Evolutionary conservation across 192 early-diverging fungal species (phyloP).

Genomic region (Coemansia sp.): DNA sequence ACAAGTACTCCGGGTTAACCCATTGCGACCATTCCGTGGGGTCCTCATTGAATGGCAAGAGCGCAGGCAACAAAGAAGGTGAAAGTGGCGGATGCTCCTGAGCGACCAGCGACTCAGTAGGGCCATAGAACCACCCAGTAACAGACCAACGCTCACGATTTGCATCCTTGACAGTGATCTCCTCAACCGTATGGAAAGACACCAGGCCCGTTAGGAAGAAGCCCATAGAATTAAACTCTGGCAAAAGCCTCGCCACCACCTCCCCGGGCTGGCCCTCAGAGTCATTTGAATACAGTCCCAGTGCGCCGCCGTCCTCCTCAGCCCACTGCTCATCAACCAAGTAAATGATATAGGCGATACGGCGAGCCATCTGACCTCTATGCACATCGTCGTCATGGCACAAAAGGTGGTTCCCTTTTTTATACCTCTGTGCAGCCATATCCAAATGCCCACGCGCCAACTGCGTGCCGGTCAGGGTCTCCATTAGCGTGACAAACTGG

Average conservation of each 20-base stretch:
- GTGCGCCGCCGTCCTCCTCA: constrained; percentile 60
- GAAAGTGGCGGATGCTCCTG: constrained; percentile 3
- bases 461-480: constrained; percentile 59
- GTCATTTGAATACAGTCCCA: constrained; percentile 63
- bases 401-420: constrained; percentile 59
- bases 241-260: constrained; percentile 47
- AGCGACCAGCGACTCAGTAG: constrained; percentile 8
- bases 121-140: constrained; percentile 68
- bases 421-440: constrained; percentile 68
- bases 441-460: constrained; percentile 61
- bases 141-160: constrained; percentile 58
- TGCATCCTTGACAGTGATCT: constrained; percentile 50
- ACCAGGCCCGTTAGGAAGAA: constrained; percentile 61
- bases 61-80: constrained; percentile 8
- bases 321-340: constrained; percentile 66
- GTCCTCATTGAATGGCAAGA: neutral
- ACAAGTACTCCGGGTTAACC: constrained; percentile 55
- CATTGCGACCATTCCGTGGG: constrained; percentile 20
- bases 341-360: constrained; percentile 73
- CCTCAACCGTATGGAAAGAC: constrained; percentile 62
- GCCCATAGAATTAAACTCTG: constrained; percentile 58
- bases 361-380: constrained; percentile 55
- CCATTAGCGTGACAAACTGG: constrained; percentile 62
- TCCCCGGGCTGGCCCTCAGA: constrained; percentile 49
- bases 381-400: constrained; percentile 78